Percentiles rank a stretch among this genome's conserved stretches.
These are phyloP conservation scores for Globisporangium yorkense DNA, from an alignment of 352 stramenopile genomes.

Conservation along the genomic window DNA sequence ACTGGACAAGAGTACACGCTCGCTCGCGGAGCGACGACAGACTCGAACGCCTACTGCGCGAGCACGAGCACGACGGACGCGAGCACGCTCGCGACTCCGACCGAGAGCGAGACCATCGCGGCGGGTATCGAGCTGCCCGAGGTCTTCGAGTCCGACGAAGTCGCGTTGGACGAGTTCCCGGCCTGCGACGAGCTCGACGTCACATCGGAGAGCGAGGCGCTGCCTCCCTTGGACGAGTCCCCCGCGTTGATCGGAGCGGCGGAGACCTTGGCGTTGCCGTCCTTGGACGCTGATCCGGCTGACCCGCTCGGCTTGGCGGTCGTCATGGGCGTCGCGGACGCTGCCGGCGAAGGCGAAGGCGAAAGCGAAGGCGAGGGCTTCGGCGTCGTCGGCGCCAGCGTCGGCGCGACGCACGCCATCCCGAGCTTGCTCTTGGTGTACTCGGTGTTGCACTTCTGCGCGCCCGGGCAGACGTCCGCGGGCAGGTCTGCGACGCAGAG, in stretches of 20 bases:
- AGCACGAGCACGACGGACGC: neutral
- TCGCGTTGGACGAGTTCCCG: neutral
- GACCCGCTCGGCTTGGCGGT: neutral
- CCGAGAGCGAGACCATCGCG: neutral
- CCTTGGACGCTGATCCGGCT: neutral
- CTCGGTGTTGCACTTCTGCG: constrained; percentile 42
- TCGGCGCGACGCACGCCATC: constrained; percentile 36
- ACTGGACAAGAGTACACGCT: neutral
- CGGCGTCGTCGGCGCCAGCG: constrained; percentile 14
- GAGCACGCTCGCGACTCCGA: constrained; percentile 1
- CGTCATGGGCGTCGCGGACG: neutral
- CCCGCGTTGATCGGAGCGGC: neutral
- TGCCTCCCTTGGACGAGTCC: neutral
- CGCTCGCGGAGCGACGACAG: neutral
- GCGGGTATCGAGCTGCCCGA: neutral
- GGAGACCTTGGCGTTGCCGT: constrained; percentile 1
- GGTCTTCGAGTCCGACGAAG: neutral
- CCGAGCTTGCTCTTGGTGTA: constrained; percentile 26
- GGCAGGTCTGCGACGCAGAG: constrained; percentile 46
- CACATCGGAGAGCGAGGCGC: neutral
- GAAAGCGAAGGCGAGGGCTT: neutral
- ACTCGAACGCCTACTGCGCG: neutral
- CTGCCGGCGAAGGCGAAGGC: neutral
- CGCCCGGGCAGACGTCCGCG: constrained; percentile 31
- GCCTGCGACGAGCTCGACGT: neutral